Percentiles rank a stretch among this genome's conserved stretches.
Conservation (phyloP, 148 eudicot species). For the Polygonum aviculare region DNA sequence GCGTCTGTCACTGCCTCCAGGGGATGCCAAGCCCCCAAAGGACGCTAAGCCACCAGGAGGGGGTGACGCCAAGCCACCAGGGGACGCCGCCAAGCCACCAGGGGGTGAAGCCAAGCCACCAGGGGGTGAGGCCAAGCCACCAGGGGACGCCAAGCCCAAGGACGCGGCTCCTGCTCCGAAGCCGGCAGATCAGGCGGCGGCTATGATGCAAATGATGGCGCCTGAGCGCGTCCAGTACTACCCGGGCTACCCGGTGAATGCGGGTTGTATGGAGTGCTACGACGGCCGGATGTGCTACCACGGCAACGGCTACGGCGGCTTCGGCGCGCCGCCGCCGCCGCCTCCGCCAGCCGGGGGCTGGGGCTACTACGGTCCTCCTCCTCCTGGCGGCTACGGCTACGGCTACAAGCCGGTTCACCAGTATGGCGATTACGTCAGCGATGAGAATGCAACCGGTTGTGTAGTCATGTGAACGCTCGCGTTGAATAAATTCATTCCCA, state of each 20-base stretch:
- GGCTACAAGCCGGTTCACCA: neutral
- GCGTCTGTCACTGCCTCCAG: too few relatives aligned
- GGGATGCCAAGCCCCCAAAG: too few relatives aligned
- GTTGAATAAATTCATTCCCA: neutral
- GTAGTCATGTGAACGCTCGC: slow-evolving; percentile 23
- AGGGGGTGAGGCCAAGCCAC: neutral
- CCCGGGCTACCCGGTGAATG: slow-evolving; percentile 10
- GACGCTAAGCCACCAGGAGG: neutral
- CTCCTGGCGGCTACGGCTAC: neutral
- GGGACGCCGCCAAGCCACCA: neutral
- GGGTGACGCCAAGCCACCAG: neutral
- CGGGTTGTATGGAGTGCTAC: slow-evolving; percentile 14
- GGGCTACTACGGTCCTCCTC: neutral
- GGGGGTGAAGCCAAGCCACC: neutral
- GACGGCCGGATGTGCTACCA: slow-evolving; percentile 25
- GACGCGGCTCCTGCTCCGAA: slow-evolving; percentile 1
- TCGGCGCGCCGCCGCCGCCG: neutral
- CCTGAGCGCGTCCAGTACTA: slow-evolving; percentile 6
- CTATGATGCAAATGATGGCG: neutral
- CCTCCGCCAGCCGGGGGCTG: neutral
- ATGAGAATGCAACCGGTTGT: slow-evolving; percentile 28
- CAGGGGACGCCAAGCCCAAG: slow-evolving; percentile 9
- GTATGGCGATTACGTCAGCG: slow-evolving; percentile 24
- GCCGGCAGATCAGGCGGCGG: neutral
- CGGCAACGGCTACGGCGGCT: slow-evolving; percentile 11